phyloP scores from a whole-genome alignment of 2,329 filamentous ascomycete genomes.

The Fusarium falciforme region DNA sequence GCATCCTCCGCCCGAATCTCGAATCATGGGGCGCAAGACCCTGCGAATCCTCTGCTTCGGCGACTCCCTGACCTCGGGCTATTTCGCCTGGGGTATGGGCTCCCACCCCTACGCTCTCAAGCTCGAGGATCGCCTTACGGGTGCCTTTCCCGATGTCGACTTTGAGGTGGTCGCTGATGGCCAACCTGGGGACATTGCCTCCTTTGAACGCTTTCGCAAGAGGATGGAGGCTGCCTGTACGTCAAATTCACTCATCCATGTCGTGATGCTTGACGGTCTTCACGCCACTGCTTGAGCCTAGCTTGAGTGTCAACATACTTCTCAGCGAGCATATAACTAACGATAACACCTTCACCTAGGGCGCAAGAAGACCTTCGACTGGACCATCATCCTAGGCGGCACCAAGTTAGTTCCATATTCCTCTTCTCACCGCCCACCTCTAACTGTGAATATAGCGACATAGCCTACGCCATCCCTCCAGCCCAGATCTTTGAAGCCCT shows the following conservation, averaged over 20 bases:
- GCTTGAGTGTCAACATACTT: not conserved
- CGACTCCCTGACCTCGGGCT: constrained; percentile 72
- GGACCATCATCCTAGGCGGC: constrained; percentile 72
- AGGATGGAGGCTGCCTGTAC: constrained; percentile 52
- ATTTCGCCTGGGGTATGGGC: constrained; percentile 53
- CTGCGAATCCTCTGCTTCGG: constrained; percentile 73
- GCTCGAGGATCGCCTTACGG: constrained; percentile 59
- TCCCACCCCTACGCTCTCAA: constrained; percentile 65
- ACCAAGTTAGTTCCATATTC: constrained; percentile 63
- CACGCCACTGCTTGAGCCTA: not conserved
- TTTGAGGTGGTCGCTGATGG: constrained; percentile 63
- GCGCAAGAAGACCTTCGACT: constrained; percentile 59
- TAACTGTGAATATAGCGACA: constrained; percentile 55
- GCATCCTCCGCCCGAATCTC: not conserved
- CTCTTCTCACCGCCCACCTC: not conserved
- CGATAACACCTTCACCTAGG: constrained; percentile 18
- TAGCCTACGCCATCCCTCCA: constrained; percentile 54
- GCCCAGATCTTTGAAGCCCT: constrained; percentile 62
- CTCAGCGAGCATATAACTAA: not conserved
- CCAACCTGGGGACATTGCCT: constrained; percentile 63
- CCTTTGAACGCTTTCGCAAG: constrained; percentile 44
- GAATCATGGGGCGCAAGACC: constrained; percentile 46
- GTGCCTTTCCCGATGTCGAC: constrained; percentile 56
- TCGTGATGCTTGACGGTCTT: not conserved
- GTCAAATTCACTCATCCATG: not conserved